Evolutionary conservation across 768 basidiomycete genomes (phyloP).

Genomic region (Coprinopsis sp.): DNA sequence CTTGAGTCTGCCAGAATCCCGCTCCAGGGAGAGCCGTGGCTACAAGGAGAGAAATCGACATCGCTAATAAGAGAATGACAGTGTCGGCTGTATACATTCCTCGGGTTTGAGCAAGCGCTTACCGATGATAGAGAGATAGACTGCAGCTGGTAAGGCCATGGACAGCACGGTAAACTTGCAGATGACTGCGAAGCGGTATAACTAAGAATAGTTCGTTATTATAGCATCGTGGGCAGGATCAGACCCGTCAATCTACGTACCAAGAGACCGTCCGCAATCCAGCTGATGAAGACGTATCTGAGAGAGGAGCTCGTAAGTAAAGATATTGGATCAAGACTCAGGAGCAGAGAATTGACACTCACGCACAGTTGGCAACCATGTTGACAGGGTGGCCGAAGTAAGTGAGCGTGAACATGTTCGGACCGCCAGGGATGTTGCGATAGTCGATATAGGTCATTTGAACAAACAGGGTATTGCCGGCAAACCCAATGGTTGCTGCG

Average conservation of each 20-base stretch:
- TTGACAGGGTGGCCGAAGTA: slow-evolving; percentile 10
- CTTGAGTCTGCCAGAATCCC: slow-evolving; percentile 14
- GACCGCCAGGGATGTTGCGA: slow-evolving; percentile 17
- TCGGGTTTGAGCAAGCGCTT: neutral
- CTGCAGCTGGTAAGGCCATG: slow-evolving; percentile 2
- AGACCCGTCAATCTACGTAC: slow-evolving; percentile 7
- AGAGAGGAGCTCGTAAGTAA: neutral
- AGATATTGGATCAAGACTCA: too few relatives aligned
- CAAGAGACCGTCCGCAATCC: slow-evolving; percentile 17
- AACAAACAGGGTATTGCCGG: slow-evolving; percentile 15
- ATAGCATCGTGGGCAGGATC: neutral
- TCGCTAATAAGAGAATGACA: neutral
- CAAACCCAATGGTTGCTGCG: slow-evolving; percentile 18
- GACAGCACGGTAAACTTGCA: slow-evolving; percentile 6
- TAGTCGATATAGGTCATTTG: slow-evolving; percentile 18
- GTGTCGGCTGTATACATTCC: neutral
- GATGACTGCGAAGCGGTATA: slow-evolving; percentile 15
- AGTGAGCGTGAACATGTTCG: slow-evolving; percentile 8
- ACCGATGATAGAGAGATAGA: slow-evolving; percentile 13
- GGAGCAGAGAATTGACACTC: too few relatives aligned
- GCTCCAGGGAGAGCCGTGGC: slow-evolving; percentile 4
- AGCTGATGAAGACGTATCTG: slow-evolving; percentile 15
- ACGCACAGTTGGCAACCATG: slow-evolving; percentile 11
- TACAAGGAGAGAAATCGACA: slow-evolving; percentile 9
- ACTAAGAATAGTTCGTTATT: neutral